Conservation (phyloP, 208 protist genomes). For the Trypanosoma platydactyli region DNA sequence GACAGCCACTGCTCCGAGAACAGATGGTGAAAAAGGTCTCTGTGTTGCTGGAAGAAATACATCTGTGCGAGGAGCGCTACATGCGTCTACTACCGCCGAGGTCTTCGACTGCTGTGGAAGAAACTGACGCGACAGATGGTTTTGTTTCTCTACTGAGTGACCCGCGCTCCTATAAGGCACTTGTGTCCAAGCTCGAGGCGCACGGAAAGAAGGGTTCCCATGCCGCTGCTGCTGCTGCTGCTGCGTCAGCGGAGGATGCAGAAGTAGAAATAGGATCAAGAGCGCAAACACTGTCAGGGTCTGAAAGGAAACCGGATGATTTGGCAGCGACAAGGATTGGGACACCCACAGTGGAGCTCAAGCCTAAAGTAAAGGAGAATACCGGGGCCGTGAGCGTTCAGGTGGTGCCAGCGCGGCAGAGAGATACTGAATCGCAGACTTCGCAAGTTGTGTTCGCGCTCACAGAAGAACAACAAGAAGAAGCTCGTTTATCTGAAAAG, state of each 20-base stretch:
- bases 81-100: conserved; percentile 52
- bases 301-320: neutral
- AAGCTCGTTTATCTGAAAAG: neutral
- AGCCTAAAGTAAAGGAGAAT: neutral
- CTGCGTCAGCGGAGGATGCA: neutral
- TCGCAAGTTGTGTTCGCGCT: neutral
- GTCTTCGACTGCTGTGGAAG: conserved; percentile 31
- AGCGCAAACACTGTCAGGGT: neutral
- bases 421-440: too few relatives aligned
- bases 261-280: too few relatives aligned
- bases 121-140: conserved; percentile 79
- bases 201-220: neutral
- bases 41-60: conserved; percentile 87
- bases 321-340: neutral
- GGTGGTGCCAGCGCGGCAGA: neutral
- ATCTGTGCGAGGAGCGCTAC: conserved; percentile 76
- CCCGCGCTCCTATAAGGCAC: conserved; percentile 69
- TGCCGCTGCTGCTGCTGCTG: neutral
- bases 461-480: neutral
- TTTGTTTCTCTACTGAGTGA: conserved; percentile 80
- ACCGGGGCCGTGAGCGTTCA: neutral
- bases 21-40: conserved; percentile 53
- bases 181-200: conserved; percentile 34
- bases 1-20: conserved; percentile 29
- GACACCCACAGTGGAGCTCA: neutral